A percentile compares a stretch with the other conserved stretches of the same genome.
These are phyloP conservation scores for Nelumbo lutea DNA, from an alignment of 164 flowering plant genomes.

Conservation along the genomic window DNA sequence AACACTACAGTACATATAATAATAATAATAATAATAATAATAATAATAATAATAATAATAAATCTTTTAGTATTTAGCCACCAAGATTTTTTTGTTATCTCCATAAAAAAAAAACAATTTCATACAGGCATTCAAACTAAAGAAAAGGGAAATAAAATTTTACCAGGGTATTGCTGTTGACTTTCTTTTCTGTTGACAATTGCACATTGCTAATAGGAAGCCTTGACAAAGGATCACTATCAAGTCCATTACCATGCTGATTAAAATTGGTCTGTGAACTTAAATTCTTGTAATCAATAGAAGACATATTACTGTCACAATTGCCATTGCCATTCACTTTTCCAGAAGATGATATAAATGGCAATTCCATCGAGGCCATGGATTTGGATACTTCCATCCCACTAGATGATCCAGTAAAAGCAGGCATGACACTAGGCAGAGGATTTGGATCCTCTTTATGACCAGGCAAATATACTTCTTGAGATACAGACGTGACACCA, in stretches of 20 bases:
- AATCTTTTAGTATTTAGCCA: too few relatives aligned
- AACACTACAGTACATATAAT: too few relatives aligned
- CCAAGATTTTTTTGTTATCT: too few relatives aligned
- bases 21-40: too few relatives aligned
- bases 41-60: too few relatives aligned
- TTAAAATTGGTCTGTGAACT: not conserved
- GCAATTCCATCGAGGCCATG: conserved; percentile 10
- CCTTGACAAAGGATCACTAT: conserved; percentile 16
- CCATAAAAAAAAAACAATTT: too few relatives aligned
- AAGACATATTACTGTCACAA: conserved; percentile 12
- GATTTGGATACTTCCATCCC: conserved; percentile 6
- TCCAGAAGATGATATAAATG: conserved; percentile 13
- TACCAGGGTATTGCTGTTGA: conserved; percentile 26
- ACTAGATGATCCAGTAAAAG: conserved; percentile 7
- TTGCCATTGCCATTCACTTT: conserved; percentile 3
- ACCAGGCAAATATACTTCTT: conserved; percentile 21
- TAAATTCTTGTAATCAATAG: conserved; percentile 8
- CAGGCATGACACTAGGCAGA: conserved; percentile 12
- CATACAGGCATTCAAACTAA: too few relatives aligned
- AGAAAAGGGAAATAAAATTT: not conserved
- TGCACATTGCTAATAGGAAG: conserved; percentile 11
- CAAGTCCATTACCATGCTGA: conserved; percentile 12
- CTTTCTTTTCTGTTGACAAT: conserved; percentile 18
- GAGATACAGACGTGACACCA: conserved; percentile 29
- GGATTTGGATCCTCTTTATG: conserved; percentile 4